A percentile compares a stretch with the other conserved stretches of the same genome.
These are phyloP conservation scores for Pleurozium schreberi DNA, from an alignment of 225 moss, liverwort and hornwort species.

Conservation along the genomic window DNA sequence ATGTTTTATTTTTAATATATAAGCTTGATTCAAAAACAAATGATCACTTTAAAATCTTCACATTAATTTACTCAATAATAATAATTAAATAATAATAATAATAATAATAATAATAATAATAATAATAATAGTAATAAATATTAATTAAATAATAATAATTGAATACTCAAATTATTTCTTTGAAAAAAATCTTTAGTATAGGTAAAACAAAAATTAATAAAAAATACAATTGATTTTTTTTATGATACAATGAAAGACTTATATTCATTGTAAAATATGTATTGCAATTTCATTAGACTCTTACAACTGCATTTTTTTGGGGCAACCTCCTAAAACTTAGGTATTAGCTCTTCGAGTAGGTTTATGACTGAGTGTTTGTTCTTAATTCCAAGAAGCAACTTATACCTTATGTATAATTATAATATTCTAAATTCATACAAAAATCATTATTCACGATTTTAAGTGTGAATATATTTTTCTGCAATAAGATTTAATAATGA, in stretches of 20 bases:
- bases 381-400: neutral
- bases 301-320: neutral
- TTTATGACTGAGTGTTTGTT: neutral
- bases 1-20: neutral
- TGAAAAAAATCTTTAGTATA: too few species aligned
- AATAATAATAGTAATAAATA: too few species aligned
- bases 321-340: neutral
- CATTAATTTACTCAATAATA: too few species aligned
- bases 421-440: neutral
- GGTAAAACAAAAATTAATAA: neutral
- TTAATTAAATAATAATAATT: too few species aligned
- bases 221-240: neutral
- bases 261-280: neutral
- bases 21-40: neutral
- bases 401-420: neutral
- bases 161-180: too few species aligned
- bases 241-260: neutral
- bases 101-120: too few species aligned
- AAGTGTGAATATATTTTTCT: neutral
- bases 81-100: too few species aligned
- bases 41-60: neutral
- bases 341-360: neutral
- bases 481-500: neutral
- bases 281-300: neutral
- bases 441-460: neutral